phyloP scores from a whole-genome alignment of 2,329 filamentous ascomycete species.

The Alternaria sp. region DNA sequence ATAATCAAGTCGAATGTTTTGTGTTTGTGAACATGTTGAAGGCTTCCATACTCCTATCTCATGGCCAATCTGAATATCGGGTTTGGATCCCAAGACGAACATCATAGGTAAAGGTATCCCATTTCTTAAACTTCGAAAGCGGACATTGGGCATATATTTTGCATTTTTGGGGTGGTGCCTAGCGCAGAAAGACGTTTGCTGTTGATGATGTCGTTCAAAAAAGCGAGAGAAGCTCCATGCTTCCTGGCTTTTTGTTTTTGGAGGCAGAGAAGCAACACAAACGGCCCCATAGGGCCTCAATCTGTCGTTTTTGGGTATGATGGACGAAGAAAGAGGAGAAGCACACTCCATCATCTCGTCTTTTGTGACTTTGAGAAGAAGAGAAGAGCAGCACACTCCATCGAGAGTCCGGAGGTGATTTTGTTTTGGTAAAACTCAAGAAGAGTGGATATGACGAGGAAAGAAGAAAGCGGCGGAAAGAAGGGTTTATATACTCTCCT shows the following conservation, averaged over 20 bases:
- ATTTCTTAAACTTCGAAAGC: not conserved
- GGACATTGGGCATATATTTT: accelerated
- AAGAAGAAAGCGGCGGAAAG: too few species aligned
- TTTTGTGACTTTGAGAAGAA: not conserved
- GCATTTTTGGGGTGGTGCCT: accelerated
- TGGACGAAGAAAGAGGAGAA: not conserved
- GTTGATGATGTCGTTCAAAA: too few species aligned
- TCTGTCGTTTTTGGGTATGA: not conserved
- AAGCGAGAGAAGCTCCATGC: too few species aligned
- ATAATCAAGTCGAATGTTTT: accelerated
- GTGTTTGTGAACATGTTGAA: not conserved
- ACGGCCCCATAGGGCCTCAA: too few species aligned
- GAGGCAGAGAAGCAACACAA: too few species aligned
- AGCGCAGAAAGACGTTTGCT: not conserved
- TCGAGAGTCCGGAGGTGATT: too few species aligned
- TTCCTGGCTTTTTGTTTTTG: too few species aligned
- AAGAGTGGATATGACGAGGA: accelerated
- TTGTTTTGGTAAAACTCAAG: too few species aligned
- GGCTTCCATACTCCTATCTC: not conserved
- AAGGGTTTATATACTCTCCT: too few species aligned
- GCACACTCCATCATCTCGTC: too few species aligned
- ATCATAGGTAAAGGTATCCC: too few species aligned
- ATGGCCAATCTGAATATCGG: not conserved
- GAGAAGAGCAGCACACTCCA: not conserved
- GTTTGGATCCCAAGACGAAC: not conserved